phyloP scores from a whole-genome alignment of 2,329 filamentous ascomycete species.

The Aspergillus fijiensis region DNA sequence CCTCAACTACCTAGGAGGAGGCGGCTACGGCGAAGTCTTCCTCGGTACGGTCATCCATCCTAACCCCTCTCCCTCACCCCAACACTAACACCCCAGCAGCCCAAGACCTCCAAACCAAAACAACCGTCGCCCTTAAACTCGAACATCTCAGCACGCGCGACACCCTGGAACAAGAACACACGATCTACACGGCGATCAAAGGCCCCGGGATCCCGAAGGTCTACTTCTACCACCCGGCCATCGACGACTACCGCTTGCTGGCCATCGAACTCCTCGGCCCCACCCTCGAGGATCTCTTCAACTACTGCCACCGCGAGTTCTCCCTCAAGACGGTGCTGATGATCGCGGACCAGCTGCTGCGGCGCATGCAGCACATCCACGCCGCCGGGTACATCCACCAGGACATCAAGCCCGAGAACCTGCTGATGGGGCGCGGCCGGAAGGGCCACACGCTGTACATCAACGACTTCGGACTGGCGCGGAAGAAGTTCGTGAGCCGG shows the following conservation, averaged over 20 bases:
- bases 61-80: neutral
- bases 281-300: neutral
- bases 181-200: neutral
- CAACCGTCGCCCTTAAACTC: neutral
- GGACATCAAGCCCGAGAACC: neutral
- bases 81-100: neutral
- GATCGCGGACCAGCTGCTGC: neutral
- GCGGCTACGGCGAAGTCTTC: neutral
- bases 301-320: neutral
- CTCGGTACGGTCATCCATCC: neutral
- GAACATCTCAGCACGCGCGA: neutral
- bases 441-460: neutral
- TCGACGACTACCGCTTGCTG: neutral
- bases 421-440: neutral
- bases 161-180: neutral
- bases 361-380: neutral
- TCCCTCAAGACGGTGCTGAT: neutral
- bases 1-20: neutral
- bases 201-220: neutral
- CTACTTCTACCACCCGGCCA: neutral
- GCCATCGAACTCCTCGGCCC: neutral
- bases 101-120: neutral
- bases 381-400: neutral
- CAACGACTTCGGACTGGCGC: neutral
- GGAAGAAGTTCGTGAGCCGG: neutral